A percentile compares a stretch with the other conserved stretches of the same genome.
Conservation (phyloP, 2,329 filamentous ascomycete genomes). For the Westerdykella aurantiaca region DNA sequence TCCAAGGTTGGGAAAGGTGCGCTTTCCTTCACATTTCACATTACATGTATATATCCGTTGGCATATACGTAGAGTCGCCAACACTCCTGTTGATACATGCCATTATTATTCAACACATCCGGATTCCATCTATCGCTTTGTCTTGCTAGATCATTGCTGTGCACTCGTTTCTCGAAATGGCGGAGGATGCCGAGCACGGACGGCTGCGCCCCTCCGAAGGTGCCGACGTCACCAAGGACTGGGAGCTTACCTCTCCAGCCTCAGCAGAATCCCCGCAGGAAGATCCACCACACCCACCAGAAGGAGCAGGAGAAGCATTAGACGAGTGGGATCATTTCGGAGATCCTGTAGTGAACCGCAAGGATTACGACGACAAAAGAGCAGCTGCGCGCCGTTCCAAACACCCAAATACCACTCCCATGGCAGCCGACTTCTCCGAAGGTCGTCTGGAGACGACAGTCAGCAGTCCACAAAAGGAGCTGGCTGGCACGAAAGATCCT, state of each 20-base stretch:
- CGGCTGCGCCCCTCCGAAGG: slow-evolving; percentile 1
- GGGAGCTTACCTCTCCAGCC: slow-evolving; percentile 2
- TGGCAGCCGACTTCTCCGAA: slow-evolving; percentile 40
- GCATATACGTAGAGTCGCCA: background rate
- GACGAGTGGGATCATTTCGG: background rate
- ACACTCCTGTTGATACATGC: slow-evolving; percentile 1
- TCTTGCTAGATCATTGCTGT: slow-evolving; percentile 1
- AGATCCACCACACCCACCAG: slow-evolving; percentile 2
- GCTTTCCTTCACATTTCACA: slow-evolving; percentile 4
- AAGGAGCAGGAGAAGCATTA: background rate
- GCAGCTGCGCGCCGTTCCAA: too few species aligned
- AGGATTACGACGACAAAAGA: background rate
- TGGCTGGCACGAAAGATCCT: slow-evolving; percentile 84
- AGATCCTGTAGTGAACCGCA: background rate
- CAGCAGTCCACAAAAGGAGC: slow-evolving; percentile 82
- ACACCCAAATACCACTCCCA: slow-evolving; percentile 2
- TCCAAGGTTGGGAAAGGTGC: background rate
- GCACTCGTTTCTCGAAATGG: background rate
- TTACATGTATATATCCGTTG: background rate
- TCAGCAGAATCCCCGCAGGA: slow-evolving; percentile 1
- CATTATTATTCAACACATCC: background rate
- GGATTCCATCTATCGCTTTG: slow-evolving; percentile 2
- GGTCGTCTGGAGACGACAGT: slow-evolving; percentile 82
- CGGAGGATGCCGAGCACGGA: slow-evolving; percentile 1
- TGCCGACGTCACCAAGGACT: slow-evolving; percentile 5